A percentile compares a stretch with the other conserved stretches of the same genome.
These are phyloP conservation scores for Rhizodiscina lignyota DNA, from an alignment of 495 filamentous ascomycete genomes.

Conservation along the genomic window DNA sequence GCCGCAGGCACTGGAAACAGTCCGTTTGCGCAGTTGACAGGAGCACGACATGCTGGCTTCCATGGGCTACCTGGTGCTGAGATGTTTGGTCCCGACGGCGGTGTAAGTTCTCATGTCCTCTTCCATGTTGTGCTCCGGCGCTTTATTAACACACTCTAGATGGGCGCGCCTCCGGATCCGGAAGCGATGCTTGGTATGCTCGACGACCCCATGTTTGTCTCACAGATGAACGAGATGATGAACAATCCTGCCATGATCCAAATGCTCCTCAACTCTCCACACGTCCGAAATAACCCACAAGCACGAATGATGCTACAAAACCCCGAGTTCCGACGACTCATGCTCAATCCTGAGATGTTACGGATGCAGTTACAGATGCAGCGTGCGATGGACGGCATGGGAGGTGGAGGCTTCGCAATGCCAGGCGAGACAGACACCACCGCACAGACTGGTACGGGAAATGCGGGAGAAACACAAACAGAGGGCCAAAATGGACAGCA, in stretches of 20 bases:
- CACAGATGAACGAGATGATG: constrained; percentile 81
- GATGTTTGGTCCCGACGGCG: constrained; percentile 91
- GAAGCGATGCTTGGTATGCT: constrained; percentile 75
- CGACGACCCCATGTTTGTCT: constrained; percentile 65
- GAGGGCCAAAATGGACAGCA: too few relatives aligned
- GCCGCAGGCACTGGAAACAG: constrained; percentile 81
- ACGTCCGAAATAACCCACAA: constrained; percentile 67
- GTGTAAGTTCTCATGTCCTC: constrained; percentile 45
- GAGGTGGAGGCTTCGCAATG: constrained; percentile 42
- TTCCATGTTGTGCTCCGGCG: constrained; percentile 1
- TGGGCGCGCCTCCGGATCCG: constrained; percentile 71
- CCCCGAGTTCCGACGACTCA: constrained; percentile 77
- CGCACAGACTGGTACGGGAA: constrained; percentile 16
- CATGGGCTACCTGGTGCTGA: constrained; percentile 74
- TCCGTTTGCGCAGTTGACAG: constrained; percentile 77
- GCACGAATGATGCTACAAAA: constrained; percentile 72
- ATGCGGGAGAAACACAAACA: too few relatives aligned
- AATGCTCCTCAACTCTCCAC: constrained; percentile 77
- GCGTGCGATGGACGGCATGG: constrained; percentile 43
- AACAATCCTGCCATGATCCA: constrained; percentile 72
- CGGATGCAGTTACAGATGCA: constrained; percentile 68
- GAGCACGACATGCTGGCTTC: constrained; percentile 86
- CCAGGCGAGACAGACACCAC: constrained; percentile 72
- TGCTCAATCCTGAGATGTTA: constrained; percentile 81
- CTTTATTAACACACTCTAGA: constrained; percentile 37